Evolutionary conservation across 176 grass and related monocot species (phyloP), one percentile per base, ranked within the genome.

Genomic region (Aegilops speltoides): DNA sequence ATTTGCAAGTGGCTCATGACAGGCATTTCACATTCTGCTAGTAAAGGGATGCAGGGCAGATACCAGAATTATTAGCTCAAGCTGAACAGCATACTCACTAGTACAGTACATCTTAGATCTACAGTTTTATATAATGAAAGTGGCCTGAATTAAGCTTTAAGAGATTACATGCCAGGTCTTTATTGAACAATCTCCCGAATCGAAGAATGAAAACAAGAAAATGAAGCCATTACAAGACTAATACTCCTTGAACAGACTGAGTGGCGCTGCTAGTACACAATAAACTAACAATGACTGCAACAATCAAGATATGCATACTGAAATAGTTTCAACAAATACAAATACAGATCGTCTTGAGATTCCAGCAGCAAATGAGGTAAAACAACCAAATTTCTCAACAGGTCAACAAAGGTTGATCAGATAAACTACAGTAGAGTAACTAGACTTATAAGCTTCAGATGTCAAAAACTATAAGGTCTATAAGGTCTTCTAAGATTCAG

Each of bases 111-210:
- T 22, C 62, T 81, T 68, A 81, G 20, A 34, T 69, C 67, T 68
- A 56, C 45, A 71, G 46, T 82, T 82, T 25, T 68, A 70, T 10
- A 78, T 79, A 88, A 57, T 38, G 15, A 64, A 72, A 41, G 7
- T 64, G 12, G 45, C n/a, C 3, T 74, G 59, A 38, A 29, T 79
- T 38, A 78, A 31, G 45, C 13, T 85, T 74, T 34, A 84, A 48
- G 8, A 75, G n/a, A 71, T 37, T n/a, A 8, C 37, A 63, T 40
- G 72, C 29, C 31, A 32, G 34, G 50, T 29, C 24, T 33, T 32
- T 7, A 82, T 56, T 56, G 15, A 34, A 45, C 9, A 75, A 24
- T 45, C 70, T 59, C 56, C 56, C 56, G 2, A 59, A 59, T 22
- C 10, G 0, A 57, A 12, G 6, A 69, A 67, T 31, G 22, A 28